These are phyloP conservation scores for Seiridium cupressi DNA, from an alignment of 2,329 filamentous ascomycete genomes.

Conservation along the genomic window DNA sequence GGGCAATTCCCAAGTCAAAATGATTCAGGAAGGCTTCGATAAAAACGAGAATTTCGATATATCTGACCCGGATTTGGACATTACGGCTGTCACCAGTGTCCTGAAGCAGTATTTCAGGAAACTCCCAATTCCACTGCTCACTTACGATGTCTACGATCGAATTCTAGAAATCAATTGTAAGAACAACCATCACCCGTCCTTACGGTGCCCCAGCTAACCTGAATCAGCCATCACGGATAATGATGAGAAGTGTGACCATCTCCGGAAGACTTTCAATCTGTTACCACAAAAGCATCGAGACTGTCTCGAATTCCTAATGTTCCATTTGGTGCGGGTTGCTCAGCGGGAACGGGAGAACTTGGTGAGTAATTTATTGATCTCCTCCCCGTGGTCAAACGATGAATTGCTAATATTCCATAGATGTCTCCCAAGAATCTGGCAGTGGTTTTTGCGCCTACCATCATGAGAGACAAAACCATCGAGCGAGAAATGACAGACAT, in stretches of 20 bases:
- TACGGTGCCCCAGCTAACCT: conserved; percentile 9
- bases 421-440: conserved; percentile 97
- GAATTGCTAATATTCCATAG: conserved; percentile 37
- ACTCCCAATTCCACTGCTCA: conserved; percentile 83
- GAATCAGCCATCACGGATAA: conserved; percentile 60
- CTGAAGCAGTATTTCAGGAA: conserved; percentile 98
- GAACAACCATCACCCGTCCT: conserved; percentile 26
- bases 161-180: conserved; percentile 78
- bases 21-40: conserved; percentile 89
- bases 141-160: conserved; percentile 87
- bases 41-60: conserved; percentile 85
- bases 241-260: conserved; percentile 65
- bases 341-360: conserved; percentile 80
- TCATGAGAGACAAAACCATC: conserved; percentile 87
- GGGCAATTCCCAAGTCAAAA: conserved; percentile 85
- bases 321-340: conserved; percentile 87
- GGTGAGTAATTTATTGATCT: conserved; percentile 44
- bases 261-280: conserved; percentile 72
- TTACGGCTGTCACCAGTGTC: conserved; percentile 92
- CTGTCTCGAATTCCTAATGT: conserved; percentile 89
- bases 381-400: neutral
- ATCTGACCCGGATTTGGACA: conserved; percentile 89
- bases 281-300: conserved; percentile 84
- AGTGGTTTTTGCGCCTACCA: conserved; percentile 95
- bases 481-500: conserved; percentile 97